Conservation (phyloP, 257 asterid genomes). For the Cynanchum wilfordii region DNA sequence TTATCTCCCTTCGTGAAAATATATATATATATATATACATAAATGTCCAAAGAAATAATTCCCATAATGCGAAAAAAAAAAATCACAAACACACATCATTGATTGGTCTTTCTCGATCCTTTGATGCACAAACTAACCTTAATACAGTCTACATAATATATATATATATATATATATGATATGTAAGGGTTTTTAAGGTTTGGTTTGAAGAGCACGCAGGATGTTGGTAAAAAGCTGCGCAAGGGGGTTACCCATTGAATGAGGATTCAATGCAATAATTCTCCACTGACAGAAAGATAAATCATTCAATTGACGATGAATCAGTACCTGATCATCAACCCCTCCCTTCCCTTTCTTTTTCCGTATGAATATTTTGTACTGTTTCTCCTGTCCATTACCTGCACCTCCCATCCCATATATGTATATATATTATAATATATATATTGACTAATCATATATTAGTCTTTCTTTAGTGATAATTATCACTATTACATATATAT, state of each 20-base stretch:
- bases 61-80: no score
- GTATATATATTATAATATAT: no score
- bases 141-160: no score
- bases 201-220: background rate
- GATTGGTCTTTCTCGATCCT: no score
- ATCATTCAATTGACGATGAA: background rate
- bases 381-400: background rate
- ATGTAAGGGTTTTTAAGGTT: background rate
- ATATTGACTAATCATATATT: background rate
- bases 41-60: no score
- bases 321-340: background rate
- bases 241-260: background rate
- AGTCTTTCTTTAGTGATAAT: background rate
- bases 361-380: background rate
- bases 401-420: background rate
- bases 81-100: no score
- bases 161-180: no score
- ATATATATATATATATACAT: no score
- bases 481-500: no score
- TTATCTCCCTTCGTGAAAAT: no score
- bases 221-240: constrained; percentile 1
- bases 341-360: background rate
- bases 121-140: no score
- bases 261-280: background rate
- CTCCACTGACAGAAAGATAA: background rate